Percentiles rank a stretch among this genome's conserved stretches.
Conservation (phyloP, 2,329 filamentous ascomycete genomes). For the Cladobotryum protrusum region DNA sequence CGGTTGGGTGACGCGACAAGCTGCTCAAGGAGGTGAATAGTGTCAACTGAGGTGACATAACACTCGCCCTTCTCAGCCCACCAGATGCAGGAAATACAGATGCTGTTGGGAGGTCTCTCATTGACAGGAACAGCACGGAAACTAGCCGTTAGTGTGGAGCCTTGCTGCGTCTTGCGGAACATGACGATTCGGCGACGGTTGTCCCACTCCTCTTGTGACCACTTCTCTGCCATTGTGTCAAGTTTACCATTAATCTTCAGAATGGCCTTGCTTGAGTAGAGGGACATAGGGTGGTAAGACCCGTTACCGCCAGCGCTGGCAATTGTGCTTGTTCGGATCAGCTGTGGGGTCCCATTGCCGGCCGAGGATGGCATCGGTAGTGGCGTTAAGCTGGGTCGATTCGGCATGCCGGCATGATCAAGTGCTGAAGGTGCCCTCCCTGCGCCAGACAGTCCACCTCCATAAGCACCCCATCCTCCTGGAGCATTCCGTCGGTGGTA, state of each 20-base stretch:
- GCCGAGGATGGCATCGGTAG: conserved; percentile 41
- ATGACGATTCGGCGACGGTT: conserved; percentile 78
- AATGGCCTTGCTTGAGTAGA: conserved; percentile 78
- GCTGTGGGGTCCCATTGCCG: conserved; percentile 35
- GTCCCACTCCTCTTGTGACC: conserved; percentile 75
- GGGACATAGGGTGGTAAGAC: conserved; percentile 69
- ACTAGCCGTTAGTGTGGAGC: conserved; percentile 71
- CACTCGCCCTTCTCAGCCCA: conserved; percentile 90
- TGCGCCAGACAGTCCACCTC: conserved; percentile 33
- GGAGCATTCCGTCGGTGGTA: conserved; percentile 34
- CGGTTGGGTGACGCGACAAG: conserved; percentile 68
- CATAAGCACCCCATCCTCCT: conserved; percentile 39
- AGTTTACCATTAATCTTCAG: conserved; percentile 83
- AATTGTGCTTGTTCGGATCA: conserved; percentile 53
- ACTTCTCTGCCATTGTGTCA: conserved; percentile 73
- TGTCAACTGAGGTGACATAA: conserved; percentile 94
- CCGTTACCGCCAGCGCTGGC: conserved; percentile 30
- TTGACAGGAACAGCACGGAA: conserved; percentile 76
- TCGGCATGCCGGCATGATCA: conserved; percentile 35
- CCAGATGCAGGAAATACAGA: conserved; percentile 95
- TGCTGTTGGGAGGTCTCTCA: conserved; percentile 74
- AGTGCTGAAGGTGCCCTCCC: conserved; percentile 36
- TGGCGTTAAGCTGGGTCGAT: conserved; percentile 41
- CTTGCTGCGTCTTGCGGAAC: conserved; percentile 76
- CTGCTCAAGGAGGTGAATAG: conserved; percentile 89